Percentiles rank a stretch among this genome's conserved stretches.
Conservation (phyloP, 495 filamentous ascomycete genomes). For the Penicillium simplicissimum region DNA sequence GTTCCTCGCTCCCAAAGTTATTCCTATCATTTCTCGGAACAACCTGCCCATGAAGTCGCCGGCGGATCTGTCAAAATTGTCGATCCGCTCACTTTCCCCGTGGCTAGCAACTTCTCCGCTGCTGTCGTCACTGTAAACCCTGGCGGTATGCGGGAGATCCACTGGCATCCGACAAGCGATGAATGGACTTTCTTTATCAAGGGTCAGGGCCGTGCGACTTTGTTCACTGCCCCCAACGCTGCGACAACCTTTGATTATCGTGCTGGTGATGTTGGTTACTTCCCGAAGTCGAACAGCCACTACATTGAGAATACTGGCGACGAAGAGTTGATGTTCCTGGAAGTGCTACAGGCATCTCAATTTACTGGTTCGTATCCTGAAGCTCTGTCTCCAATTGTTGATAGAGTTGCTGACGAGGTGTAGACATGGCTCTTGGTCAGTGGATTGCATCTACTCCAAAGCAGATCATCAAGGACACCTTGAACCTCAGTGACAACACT, state of each 20-base stretch:
- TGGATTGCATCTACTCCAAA: conserved; percentile 63
- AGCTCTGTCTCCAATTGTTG: not conserved
- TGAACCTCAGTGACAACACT: conserved; percentile 56
- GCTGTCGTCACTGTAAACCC: conserved; percentile 67
- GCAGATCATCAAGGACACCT: conserved; percentile 64
- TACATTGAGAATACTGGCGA: conserved; percentile 75
- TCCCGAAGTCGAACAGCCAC: conserved; percentile 64
- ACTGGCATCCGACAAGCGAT: conserved; percentile 76
- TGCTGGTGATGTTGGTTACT: conserved; percentile 71
- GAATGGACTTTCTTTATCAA: conserved; percentile 78
- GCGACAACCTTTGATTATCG: conserved; percentile 74
- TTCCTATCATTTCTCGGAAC: conserved; percentile 67
- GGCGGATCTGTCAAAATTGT: conserved; percentile 70
- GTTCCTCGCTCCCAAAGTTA: conserved; percentile 55
- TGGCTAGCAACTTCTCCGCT: conserved; percentile 58
- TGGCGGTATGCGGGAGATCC: conserved; percentile 74
- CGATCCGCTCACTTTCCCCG: conserved; percentile 64
- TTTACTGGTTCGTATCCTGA: conserved; percentile 51
- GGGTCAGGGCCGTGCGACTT: conserved; percentile 65
- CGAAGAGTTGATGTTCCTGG: conserved; percentile 67
- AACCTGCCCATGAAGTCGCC: conserved; percentile 56
- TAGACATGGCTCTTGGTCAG: conserved; percentile 64
- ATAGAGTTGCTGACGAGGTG: conserved; percentile 1
- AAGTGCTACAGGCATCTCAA: conserved; percentile 65
- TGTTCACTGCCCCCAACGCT: conserved; percentile 58